These are phyloP conservation scores for Phytophthora lateralis DNA, from an alignment of 352 stramenopile species.

Conservation along the genomic window DNA sequence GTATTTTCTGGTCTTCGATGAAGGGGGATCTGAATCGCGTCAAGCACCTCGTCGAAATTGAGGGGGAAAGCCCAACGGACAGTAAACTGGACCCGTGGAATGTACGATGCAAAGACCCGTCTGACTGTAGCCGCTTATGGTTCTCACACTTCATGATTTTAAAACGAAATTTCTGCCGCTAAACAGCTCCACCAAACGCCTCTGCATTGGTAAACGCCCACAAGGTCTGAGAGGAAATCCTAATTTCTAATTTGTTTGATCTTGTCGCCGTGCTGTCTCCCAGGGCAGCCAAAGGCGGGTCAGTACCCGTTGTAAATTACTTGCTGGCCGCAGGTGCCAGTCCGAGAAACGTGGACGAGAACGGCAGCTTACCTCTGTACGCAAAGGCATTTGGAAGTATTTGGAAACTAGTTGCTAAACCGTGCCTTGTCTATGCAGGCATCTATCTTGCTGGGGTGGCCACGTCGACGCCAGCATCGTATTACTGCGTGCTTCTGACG, in stretches of 20 bases:
- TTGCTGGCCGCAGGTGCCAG: constrained; percentile 56
- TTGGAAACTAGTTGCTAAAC: background rate
- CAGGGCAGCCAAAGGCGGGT: constrained; percentile 76
- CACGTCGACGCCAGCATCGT: constrained; percentile 59
- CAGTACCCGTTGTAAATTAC: constrained; percentile 53
- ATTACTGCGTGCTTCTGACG: constrained; percentile 53
- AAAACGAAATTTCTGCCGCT: background rate
- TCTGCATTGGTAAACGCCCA: constrained; percentile 57
- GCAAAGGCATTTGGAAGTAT: background rate
- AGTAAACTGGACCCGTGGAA: constrained; percentile 70
- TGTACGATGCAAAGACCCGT: constrained; percentile 25
- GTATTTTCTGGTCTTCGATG: constrained; percentile 73
- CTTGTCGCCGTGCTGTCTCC: background rate
- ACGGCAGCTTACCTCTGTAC: constrained; percentile 73
- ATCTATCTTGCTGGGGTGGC: constrained; percentile 71
- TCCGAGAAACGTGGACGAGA: constrained; percentile 62
- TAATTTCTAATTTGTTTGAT: background rate
- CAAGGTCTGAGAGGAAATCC: background rate
- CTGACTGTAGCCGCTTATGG: background rate
- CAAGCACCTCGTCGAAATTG: constrained; percentile 62
- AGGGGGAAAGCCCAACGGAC: constrained; percentile 52
- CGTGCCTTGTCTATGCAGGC: constrained; percentile 30
- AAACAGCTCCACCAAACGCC: constrained; percentile 67
- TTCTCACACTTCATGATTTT: background rate
- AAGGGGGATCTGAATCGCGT: constrained; percentile 68